These are phyloP conservation scores for Cicer bijugum DNA, from an alignment of 306 rosid species.

Conservation along the genomic window DNA sequence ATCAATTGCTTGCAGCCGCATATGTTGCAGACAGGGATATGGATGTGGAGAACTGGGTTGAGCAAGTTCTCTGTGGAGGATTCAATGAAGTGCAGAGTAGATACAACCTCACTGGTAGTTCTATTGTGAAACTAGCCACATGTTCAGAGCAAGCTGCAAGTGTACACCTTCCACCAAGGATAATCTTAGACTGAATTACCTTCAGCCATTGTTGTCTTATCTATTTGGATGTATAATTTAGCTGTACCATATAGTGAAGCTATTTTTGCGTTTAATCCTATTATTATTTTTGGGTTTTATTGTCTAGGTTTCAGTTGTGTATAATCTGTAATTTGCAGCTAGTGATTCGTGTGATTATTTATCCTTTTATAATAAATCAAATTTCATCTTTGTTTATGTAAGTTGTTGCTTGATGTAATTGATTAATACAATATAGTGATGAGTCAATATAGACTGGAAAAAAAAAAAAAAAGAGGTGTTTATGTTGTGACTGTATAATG, in stretches of 20 bases:
- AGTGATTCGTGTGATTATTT: slow-evolving; percentile 55
- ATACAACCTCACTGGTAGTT: slow-evolving; percentile 52
- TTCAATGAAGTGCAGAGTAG: slow-evolving; percentile 62
- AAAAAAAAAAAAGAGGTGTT: background rate
- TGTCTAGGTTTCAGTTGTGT: slow-evolving; percentile 47
- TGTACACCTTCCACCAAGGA: slow-evolving; percentile 63
- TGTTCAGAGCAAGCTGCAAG: slow-evolving; percentile 57
- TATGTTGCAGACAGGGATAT: slow-evolving; percentile 56
- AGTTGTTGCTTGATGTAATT: slow-evolving; percentile 43
- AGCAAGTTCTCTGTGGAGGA: slow-evolving; percentile 65
- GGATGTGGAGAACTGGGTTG: slow-evolving; percentile 81
- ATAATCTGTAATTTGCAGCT: slow-evolving; percentile 55
- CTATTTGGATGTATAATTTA: slow-evolving; percentile 55
- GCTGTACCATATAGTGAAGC: slow-evolving; percentile 58
- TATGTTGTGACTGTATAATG: slow-evolving; percentile 20
- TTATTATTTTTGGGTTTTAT: slow-evolving; percentile 57
- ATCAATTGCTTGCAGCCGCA: slow-evolving; percentile 73
- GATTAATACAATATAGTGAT: slow-evolving; percentile 24
- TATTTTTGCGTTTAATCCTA: slow-evolving; percentile 55
- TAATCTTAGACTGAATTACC: slow-evolving; percentile 56
- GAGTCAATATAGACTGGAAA: slow-evolving; percentile 4
- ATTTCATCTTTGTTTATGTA: slow-evolving; percentile 27
- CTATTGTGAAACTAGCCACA: slow-evolving; percentile 61
- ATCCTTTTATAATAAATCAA: slow-evolving; percentile 45
- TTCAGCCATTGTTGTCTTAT: slow-evolving; percentile 35